Percentiles rank a stretch among this genome's conserved stretches.
These are phyloP conservation scores for Ogataea glucozyma DNA, from an alignment of 805 yeast species.

Conservation along the genomic window DNA sequence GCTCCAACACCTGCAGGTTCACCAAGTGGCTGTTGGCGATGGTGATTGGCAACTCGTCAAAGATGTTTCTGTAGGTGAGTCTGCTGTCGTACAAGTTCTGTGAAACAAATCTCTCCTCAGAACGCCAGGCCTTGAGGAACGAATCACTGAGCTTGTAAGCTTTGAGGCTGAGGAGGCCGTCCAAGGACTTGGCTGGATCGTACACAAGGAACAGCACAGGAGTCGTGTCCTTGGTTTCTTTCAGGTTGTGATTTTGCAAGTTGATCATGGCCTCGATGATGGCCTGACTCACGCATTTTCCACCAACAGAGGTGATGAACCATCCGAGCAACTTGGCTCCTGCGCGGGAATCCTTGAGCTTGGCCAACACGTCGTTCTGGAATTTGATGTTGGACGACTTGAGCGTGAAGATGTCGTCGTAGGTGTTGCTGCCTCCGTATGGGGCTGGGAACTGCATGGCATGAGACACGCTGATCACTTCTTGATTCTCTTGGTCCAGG, in stretches of 20 bases:
- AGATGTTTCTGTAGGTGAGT: conserved; percentile 62
- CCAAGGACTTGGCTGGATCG: conserved; percentile 67
- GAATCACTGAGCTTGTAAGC: conserved; percentile 67
- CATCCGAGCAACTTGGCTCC: conserved; percentile 78
- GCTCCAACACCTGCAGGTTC: conserved; percentile 34
- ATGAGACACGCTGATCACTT: conserved; percentile 52
- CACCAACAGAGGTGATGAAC: conserved; percentile 72
- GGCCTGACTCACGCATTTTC: conserved; percentile 65
- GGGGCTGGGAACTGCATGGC: conserved; percentile 64
- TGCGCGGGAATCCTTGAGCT: conserved; percentile 59
- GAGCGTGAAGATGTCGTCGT: conserved; percentile 57
- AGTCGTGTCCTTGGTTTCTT: conserved; percentile 30
- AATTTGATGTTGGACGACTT: conserved; percentile 60
- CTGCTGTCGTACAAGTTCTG: conserved; percentile 60
- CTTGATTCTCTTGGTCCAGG: conserved; percentile 51
- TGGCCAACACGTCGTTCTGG: conserved; percentile 65
- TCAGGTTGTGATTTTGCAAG: conserved; percentile 45
- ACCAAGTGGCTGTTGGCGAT: conserved; percentile 71
- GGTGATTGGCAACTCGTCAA: conserved; percentile 68
- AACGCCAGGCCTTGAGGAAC: conserved; percentile 50
- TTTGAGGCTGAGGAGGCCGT: conserved; percentile 62
- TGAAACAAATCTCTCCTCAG: conserved; percentile 64
- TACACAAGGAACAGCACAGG: conserved; percentile 58
- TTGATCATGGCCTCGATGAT: conserved; percentile 69
- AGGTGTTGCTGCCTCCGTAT: conserved; percentile 27